These are phyloP conservation scores for Penicillium sp. DNA, from an alignment of 2,329 filamentous ascomycete genomes.

Conservation along the genomic window DNA sequence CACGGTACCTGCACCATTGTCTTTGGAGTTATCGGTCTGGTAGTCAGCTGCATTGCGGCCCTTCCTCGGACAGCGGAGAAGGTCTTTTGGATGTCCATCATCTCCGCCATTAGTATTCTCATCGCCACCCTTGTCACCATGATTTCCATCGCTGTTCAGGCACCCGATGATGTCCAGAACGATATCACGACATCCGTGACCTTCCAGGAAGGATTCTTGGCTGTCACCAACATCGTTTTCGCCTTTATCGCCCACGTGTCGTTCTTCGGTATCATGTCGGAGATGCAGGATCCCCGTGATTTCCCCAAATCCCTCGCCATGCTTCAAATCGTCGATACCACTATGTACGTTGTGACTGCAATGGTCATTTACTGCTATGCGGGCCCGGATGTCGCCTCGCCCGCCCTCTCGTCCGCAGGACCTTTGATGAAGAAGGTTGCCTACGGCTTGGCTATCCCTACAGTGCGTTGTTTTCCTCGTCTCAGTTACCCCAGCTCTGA, in stretches of 20 bases:
- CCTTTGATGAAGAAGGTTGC: constrained; percentile 59
- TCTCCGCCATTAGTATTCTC: constrained; percentile 62
- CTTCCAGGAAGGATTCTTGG: constrained; percentile 28
- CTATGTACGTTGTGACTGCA: constrained; percentile 64
- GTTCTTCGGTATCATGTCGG: constrained; percentile 64
- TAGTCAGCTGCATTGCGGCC: constrained; percentile 57
- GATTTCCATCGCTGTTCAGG: constrained; percentile 58
- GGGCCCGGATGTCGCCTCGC: constrained; percentile 59
- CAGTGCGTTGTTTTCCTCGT: constrained; percentile 32
- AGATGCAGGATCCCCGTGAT: constrained; percentile 59
- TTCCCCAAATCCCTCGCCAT: constrained; percentile 62
- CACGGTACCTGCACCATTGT: constrained; percentile 62
- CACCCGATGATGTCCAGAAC: constrained; percentile 39
- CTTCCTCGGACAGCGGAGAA: constrained; percentile 62
- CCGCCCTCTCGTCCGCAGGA: constrained; percentile 64
- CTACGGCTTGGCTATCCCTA: constrained; percentile 65
- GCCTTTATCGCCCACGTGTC: constrained; percentile 64
- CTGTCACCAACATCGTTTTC: constrained; percentile 67
- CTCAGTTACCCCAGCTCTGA: too few species aligned
- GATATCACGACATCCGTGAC: constrained; percentile 50
- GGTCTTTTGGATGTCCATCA: constrained; percentile 59
- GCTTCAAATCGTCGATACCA: constrained; percentile 57
- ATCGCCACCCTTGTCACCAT: constrained; percentile 64
- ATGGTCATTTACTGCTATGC: constrained; percentile 66
- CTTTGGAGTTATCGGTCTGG: constrained; percentile 57